Base-by-base conservation (phyloP, 768 basidiomycete genomes). In the Daedaleopsis sinensis region DNA sequence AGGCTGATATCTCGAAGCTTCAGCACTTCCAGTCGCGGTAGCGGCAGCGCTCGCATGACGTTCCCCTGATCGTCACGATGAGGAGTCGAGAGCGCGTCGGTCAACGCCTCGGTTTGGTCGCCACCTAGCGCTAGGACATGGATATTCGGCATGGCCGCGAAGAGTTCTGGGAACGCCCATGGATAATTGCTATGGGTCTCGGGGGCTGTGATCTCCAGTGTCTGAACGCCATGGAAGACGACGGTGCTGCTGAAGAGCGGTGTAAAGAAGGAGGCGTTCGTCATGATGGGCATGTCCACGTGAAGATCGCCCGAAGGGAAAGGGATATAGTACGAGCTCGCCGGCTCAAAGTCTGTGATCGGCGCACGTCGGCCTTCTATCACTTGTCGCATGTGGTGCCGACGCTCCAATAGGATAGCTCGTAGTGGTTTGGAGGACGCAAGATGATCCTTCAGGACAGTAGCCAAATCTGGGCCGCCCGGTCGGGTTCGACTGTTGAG, bases 121-220 rank as follows among this genome's bases (percentile, higher is more conserved):
- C 55, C 54, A 3, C 18, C 6, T 18, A 56, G 24, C 5, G 42
- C 19, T 15, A 61, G 35, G 11, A 50, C n/a, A 5, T 43, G 49
- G 15, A 61, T 50, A 4, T 61, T 39, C 7, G 60, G 54, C 60
- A 61, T 61, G 12, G 49, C 50, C 16, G 60, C 43, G 43, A 56
- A 61, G 15, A 61, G 48, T 36, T 61, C 60, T 36, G 38, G 56
- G 55, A 55, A 61, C 7, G 32, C 39, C 60, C 60, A 61, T 32
- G 27, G 27, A 32, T 32, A 32, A 32, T 32, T 7, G 27, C 7
- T 32, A 3, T 3, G 27, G 27, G 3, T 7, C 27, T 32, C 4
- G 27, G 36, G 44, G 35, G 10, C 56, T 48, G 37, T 44, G 21
- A 21, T 46, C 9, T 43, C 48, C 6, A 61, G 55, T 2, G 39